Evolutionary conservation across 2,329 filamentous ascomycete genomes (phyloP).

Genomic region (Exophiala bonariae): DNA sequence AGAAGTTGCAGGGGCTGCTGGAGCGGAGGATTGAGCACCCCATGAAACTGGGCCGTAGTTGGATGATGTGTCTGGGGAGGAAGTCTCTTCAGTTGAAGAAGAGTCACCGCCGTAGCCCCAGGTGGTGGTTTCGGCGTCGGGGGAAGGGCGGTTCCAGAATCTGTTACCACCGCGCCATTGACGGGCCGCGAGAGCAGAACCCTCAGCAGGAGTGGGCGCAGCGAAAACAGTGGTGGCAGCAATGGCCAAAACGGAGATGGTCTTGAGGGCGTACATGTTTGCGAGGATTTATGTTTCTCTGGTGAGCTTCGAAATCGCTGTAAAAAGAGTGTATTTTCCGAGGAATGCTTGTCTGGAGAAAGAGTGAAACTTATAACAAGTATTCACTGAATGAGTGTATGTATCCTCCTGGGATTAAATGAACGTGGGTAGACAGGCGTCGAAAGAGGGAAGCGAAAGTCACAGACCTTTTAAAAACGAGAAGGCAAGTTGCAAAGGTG

Average conservation of each 20-base stretch:
- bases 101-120: conserved; percentile 7
- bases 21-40: no score
- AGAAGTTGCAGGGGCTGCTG: background rate
- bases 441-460: conserved; percentile 3
- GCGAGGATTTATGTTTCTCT: background rate
- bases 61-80: no score
- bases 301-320: background rate
- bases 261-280: conserved; percentile 1
- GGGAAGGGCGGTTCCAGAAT: conserved; percentile 10
- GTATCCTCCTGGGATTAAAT: conserved; percentile 2
- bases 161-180: conserved; percentile 15
- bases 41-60: no score
- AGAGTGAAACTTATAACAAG: no score
- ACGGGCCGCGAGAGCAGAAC: conserved; percentile 10
- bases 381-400: background rate
- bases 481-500: background rate
- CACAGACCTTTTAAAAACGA: conserved; percentile 1
- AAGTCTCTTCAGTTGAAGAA: no score
- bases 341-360: no score
- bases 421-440: background rate
- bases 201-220: conserved; percentile 25
- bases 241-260: conserved; percentile 31
- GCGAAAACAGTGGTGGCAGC: conserved; percentile 30
- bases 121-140: conserved; percentile 15
- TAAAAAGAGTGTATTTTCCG: background rate